phyloP scores from a whole-genome alignment of 2,329 filamentous ascomycete genomes.

The Sporothrix brunneoviolacea region DNA sequence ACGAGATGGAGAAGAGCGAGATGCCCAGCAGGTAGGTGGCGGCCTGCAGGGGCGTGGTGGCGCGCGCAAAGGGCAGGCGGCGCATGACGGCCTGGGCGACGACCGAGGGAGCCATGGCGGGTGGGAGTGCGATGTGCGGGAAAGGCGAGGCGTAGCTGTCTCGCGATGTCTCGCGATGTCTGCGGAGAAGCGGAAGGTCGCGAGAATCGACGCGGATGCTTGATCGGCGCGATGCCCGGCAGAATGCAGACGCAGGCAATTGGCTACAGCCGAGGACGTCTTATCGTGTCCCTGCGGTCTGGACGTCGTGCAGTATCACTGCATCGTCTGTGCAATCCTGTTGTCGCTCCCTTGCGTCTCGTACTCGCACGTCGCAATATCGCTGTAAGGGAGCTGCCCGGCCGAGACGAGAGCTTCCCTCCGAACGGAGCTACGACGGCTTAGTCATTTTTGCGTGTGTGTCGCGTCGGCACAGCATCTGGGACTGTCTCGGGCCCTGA shows the following conservation, averaged over 20 bases:
- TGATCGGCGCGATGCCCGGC: background rate
- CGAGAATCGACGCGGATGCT: background rate
- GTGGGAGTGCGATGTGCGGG: background rate
- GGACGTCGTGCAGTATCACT: background rate
- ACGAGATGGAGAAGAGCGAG: slow-evolving; percentile 79
- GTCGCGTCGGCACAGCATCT: background rate
- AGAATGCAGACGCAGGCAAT: too few species aligned
- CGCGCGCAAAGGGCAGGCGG: slow-evolving; percentile 51
- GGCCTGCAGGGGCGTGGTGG: slow-evolving; percentile 56
- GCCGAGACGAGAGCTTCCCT: slow-evolving; percentile 1
- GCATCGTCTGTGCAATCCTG: too few species aligned
- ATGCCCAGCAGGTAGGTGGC: slow-evolving; percentile 73
- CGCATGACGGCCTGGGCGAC: slow-evolving; percentile 28
- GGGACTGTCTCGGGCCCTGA: too few species aligned
- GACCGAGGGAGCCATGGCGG: slow-evolving; percentile 5
- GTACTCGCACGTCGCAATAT: background rate
- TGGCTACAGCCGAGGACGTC: background rate
- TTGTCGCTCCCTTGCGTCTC: background rate
- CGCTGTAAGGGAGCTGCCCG: background rate
- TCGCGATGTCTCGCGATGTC: too few species aligned
- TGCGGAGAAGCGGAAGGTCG: too few species aligned
- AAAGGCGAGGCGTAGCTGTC: too few species aligned
- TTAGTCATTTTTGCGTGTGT: slow-evolving; percentile 3
- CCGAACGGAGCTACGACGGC: slow-evolving; percentile 10
- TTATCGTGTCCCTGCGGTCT: background rate